A percentile compares a stretch with the other conserved stretches of the same genome.
These are phyloP conservation scores for Microbotryomycetes sp. DNA, from an alignment of 1,284 basidiomycete genomes.

Conservation along the genomic window DNA sequence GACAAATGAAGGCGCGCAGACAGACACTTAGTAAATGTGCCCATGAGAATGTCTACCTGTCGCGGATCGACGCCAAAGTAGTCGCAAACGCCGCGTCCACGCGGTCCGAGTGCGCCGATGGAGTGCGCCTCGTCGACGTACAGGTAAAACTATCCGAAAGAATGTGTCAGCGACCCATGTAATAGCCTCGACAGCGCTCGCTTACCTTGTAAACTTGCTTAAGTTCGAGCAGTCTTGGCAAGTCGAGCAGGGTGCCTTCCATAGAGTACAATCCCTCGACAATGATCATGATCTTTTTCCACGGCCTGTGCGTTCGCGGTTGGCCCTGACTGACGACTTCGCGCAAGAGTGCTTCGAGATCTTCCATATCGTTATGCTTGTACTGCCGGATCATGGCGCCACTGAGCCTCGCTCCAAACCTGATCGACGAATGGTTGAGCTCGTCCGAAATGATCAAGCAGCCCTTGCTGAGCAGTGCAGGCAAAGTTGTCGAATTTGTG, in stretches of 20 bases:
- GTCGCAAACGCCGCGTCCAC: constrained; percentile 89
- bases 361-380: constrained; percentile 93
- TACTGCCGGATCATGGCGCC: constrained; percentile 86
- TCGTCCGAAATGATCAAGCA: constrained; percentile 96
- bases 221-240: constrained; percentile 75
- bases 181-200: constrained; percentile 2
- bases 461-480: constrained; percentile 82
- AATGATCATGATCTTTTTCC: constrained; percentile 95
- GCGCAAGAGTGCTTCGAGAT: constrained; percentile 69
- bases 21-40: constrained; percentile 86
- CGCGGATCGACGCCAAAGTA: constrained; percentile 84
- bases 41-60: constrained; percentile 90
- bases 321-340: constrained; percentile 97
- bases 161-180: neutral
- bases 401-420: constrained; percentile 82
- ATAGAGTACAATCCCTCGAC: constrained; percentile 97
- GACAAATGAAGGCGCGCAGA: neutral
- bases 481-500: constrained; percentile 93
- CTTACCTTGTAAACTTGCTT: constrained; percentile 92
- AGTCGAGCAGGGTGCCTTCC: constrained; percentile 87
- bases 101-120: constrained; percentile 86
- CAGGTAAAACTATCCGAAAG: constrained; percentile 68
- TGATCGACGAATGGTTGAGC: constrained; percentile 91
- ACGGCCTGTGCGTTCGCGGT: constrained; percentile 91
- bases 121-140: constrained; percentile 98